phyloP scores from a whole-genome alignment of 192 early-diverging fungal species.

The Chytriomyces sp. region DNA sequence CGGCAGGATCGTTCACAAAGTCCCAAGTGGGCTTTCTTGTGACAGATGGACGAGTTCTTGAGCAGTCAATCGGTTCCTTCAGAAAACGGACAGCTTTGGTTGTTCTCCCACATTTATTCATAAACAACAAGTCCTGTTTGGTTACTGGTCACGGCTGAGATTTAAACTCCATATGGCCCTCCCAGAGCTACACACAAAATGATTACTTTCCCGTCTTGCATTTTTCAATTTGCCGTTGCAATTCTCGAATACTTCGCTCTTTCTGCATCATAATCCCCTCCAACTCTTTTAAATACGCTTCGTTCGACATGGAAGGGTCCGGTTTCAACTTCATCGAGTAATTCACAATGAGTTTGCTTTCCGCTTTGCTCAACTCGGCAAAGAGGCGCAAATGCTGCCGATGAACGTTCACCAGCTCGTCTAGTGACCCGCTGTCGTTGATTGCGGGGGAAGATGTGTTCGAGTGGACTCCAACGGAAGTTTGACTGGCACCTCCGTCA shows the following conservation, averaged over 20 bases:
- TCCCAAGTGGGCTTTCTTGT: no score
- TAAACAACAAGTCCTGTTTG: neutral
- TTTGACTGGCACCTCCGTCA: neutral
- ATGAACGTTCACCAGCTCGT: constrained; percentile 55
- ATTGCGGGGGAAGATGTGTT: neutral
- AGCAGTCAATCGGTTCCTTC: neutral
- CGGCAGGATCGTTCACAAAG: neutral
- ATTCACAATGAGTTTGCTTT: constrained; percentile 58
- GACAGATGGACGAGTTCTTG: no score
- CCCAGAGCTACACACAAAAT: no score
- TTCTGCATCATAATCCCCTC: constrained; percentile 29
- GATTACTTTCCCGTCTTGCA: constrained; percentile 5
- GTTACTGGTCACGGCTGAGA: no score
- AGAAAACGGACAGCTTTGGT: neutral
- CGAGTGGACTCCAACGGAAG: neutral
- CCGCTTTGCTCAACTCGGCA: constrained; percentile 50
- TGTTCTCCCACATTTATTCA: neutral
- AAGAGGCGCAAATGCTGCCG: constrained; percentile 57
- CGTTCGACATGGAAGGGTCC: constrained; percentile 19
- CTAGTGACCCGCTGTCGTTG: constrained; percentile 19
- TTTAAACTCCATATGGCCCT: no score
- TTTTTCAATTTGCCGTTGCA: constrained; percentile 9
- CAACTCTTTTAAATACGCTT: constrained; percentile 34
- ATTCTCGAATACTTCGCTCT: constrained; percentile 17
- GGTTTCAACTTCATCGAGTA: constrained; percentile 48